Evolutionary conservation across 2,329 filamentous ascomycete genomes (phyloP).

Genomic region (Malbranchea cinnamomea): DNA sequence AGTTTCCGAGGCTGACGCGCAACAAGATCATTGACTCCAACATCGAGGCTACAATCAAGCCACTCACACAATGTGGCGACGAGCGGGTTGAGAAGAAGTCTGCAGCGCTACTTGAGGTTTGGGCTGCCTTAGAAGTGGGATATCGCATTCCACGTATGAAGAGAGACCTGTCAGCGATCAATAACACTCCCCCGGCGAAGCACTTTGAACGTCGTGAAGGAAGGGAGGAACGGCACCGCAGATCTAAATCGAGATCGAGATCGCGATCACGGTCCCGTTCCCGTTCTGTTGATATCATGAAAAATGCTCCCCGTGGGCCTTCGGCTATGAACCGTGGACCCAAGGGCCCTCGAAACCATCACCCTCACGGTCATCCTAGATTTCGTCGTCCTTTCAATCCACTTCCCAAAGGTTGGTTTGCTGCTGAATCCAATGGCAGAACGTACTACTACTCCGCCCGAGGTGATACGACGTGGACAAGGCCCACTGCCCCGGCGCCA

Average conservation of each 20-base stretch:
- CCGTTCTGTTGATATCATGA: constrained; percentile 22
- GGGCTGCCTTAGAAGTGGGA: constrained; percentile 77
- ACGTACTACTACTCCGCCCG: constrained; percentile 75
- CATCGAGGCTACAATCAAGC: constrained; percentile 68
- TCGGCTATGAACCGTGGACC: constrained; percentile 34
- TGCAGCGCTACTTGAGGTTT: constrained; percentile 58
- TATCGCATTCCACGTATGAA: constrained; percentile 91
- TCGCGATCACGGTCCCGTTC: constrained; percentile 37
- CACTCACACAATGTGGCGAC: constrained; percentile 52
- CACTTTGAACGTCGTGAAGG: constrained; percentile 45
- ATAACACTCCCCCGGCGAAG: constrained; percentile 41
- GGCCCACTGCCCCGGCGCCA: constrained; percentile 55
- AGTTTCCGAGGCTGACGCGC: constrained; percentile 71
- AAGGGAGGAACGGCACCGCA: constrained; percentile 35
- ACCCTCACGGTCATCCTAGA: constrained; percentile 39
- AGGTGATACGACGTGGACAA: constrained; percentile 67
- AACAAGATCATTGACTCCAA: constrained; percentile 97
- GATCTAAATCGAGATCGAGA: constrained; percentile 31
- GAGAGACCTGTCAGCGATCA: constrained; percentile 49
- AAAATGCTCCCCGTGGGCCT: constrained; percentile 26
- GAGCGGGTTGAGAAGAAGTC: constrained; percentile 61
- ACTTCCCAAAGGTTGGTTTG: constrained; percentile 75
- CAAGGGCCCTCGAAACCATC: constrained; percentile 43
- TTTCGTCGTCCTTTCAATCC: constrained; percentile 42
- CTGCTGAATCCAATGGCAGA: constrained; percentile 57